Conservation (phyloP, 2,329 filamentous ascomycete species). For the Biscogniauxia sp. region DNA sequence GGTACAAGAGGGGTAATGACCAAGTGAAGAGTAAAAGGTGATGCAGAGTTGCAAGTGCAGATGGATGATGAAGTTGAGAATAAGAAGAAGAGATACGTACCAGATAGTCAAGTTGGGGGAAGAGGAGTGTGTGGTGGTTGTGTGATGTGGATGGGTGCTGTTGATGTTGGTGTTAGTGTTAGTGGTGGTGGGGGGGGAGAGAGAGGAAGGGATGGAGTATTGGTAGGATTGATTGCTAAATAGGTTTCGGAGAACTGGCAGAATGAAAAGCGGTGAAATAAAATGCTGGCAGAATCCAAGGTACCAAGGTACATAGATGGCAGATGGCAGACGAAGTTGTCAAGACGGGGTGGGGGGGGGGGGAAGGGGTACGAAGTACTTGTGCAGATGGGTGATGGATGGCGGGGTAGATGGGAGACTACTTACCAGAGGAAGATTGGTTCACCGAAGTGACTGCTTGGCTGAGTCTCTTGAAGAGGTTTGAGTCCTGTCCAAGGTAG, state of each 20-base stretch:
- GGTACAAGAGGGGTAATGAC: background rate
- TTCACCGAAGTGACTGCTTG: background rate
- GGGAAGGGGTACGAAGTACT: background rate
- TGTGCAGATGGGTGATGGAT: background rate
- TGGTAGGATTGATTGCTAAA: background rate
- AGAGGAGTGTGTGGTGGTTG: background rate
- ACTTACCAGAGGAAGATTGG: background rate
- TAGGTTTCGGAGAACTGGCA: background rate
- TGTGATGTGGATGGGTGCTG: too few species aligned
- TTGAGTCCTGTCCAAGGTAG: background rate
- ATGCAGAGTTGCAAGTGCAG: background rate
- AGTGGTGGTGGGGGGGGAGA: too few species aligned
- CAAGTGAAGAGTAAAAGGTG: background rate
- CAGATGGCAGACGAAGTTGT: background rate
- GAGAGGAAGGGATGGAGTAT: background rate
- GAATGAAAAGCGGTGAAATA: background rate
- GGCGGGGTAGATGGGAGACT: background rate
- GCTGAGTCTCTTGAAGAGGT: background rate
- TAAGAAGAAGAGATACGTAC: background rate
- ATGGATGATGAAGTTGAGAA: background rate
- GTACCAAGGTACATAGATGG: background rate
- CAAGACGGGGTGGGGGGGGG: background rate
- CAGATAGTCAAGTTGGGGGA: background rate
- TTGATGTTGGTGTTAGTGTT: too few species aligned
- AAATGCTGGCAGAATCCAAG: background rate